A percentile compares a stretch with the other conserved stretches of the same genome.
phyloP scores from a whole-genome alignment of 2,329 filamentous ascomycete genomes.

The Arachnomyces sp. region DNA sequence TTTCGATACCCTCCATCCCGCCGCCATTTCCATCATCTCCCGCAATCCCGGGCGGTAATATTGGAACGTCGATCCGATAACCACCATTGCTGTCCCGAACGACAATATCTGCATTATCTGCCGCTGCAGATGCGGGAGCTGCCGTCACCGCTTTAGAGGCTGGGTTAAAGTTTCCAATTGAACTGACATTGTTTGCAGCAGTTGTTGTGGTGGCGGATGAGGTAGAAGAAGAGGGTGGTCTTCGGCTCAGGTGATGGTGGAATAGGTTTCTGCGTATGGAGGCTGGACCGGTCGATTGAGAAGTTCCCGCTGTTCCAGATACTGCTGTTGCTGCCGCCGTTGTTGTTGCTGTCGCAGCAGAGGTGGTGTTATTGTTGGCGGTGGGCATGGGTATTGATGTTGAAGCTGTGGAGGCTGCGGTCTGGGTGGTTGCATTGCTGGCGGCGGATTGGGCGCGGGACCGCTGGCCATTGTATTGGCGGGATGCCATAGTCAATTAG shows the following conservation, averaged over 20 bases:
- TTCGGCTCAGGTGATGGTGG: constrained; percentile 5
- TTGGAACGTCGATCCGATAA: constrained; percentile 41
- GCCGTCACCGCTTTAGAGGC: constrained; percentile 3
- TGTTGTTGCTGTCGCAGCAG: neutral
- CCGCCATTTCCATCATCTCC: constrained; percentile 32
- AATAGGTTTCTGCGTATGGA: constrained; percentile 12
- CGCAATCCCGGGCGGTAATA: constrained; percentile 29
- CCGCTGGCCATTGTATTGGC: no score
- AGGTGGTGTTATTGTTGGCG: constrained; percentile 26
- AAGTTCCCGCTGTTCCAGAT: no score
- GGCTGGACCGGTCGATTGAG: constrained; percentile 3
- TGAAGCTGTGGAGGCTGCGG: constrained; percentile 4
- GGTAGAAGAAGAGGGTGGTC: constrained; percentile 3
- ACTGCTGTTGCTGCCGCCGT: neutral
- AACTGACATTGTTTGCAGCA: neutral
- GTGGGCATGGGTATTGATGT: constrained; percentile 33
- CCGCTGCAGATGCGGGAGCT: neutral
- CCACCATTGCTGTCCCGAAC: constrained; percentile 42
- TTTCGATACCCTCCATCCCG: constrained; percentile 36
- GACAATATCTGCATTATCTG: constrained; percentile 41
- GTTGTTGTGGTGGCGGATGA: constrained; percentile 1
- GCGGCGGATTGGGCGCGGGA: constrained; percentile 9
- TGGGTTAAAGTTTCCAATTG: constrained; percentile 8
- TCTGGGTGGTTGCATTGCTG: constrained; percentile 7
- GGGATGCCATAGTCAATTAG: no score